Base-by-base conservation (phyloP, 331 rosid genomes). In the Malus hybrid region DNA sequence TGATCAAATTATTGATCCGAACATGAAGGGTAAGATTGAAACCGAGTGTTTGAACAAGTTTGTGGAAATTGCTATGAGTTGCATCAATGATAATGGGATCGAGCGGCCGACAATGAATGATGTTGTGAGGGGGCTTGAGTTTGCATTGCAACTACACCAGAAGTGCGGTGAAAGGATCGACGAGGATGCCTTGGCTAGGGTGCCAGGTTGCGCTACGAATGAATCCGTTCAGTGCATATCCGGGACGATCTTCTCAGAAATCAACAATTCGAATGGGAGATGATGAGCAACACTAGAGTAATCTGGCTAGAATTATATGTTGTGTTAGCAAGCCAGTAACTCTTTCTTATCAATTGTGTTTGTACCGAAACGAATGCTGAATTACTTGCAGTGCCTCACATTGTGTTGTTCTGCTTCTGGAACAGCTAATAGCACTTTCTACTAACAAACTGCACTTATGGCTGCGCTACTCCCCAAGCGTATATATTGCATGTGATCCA, bases 61-160 rank as follows among this genome's bases (percentile, higher is more conserved):
- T 9, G 79, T 84, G 0, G 92, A 88, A 77, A 71, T 85, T 0
- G 91, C 74, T 0, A 71, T 76, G n/a, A 80, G 82, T 18, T 88
- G 92, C 34, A 69, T 88, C 79, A 10, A 67, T 10, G 90, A 82
- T 1, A 78, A 83, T 19, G 93, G 96, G 19, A 65, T 62, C 0
- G 70, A 79, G 2, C 59, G 92, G 27, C 93, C 90, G 0, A 79
- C 90, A 0, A 91, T 90, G 96, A 84, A 81, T 56, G 90, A 85
- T 33, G 83, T 91, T 36, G 84, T 84, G 19, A 66, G 82, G 76
- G 80, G 82, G n/a, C 78, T 91, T n/a, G 96, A 88, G 81, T 78
- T 81, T 32, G 87, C 83, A 3, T 27, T 91, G 76, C 85, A 84
- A 77, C 20, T 85, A 0, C 90, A 88, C 0, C 82, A 82, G 67